Evolutionary conservation across 371 early-diverging fungal genomes (phyloP).

Genomic region (Syncephalastrum monosporum): DNA sequence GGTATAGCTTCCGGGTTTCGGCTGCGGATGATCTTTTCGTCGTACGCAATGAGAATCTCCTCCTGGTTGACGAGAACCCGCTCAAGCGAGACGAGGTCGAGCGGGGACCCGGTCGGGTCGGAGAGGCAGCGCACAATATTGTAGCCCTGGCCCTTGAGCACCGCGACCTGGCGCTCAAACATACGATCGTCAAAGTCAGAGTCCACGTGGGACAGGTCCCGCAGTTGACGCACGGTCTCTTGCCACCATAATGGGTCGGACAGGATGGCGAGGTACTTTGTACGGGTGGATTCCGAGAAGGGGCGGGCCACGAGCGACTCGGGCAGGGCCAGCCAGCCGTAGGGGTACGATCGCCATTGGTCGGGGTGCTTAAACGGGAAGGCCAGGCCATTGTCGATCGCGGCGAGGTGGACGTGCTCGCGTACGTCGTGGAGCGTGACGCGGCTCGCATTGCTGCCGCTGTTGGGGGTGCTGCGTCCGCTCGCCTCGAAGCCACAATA

Average conservation of each 20-base stretch:
- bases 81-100: slow-evolving; percentile 59
- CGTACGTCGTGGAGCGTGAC: slow-evolving; percentile 3
- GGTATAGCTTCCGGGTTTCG: slow-evolving; percentile 4
- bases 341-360: slow-evolving; percentile 86
- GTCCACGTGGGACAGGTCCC: slow-evolving; percentile 65
- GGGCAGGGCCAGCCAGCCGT: slow-evolving; percentile 83
- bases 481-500: slow-evolving; percentile 39
- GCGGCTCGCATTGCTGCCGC: slow-evolving; percentile 22
- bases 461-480: slow-evolving; percentile 22
- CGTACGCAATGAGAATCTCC: slow-evolving; percentile 48
- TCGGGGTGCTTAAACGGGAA: slow-evolving; percentile 95
- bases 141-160: slow-evolving; percentile 85
- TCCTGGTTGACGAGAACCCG: slow-evolving; percentile 56
- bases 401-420: slow-evolving; percentile 65
- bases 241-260: slow-evolving; percentile 81
- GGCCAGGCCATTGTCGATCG: slow-evolving; percentile 92
- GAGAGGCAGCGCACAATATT: slow-evolving; percentile 74
- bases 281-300: slow-evolving; percentile 68
- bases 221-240: slow-evolving; percentile 66
- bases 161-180: slow-evolving; percentile 81
- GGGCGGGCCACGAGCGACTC: slow-evolving; percentile 54
- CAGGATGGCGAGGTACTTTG: slow-evolving; percentile 64
- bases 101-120: slow-evolving; percentile 52
- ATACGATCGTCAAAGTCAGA: slow-evolving; percentile 78
- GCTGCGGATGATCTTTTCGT: slow-evolving; percentile 21